Evolutionary conservation across 306 rosid genomes (phyloP).

Genomic region (Comarum palustre): DNA sequence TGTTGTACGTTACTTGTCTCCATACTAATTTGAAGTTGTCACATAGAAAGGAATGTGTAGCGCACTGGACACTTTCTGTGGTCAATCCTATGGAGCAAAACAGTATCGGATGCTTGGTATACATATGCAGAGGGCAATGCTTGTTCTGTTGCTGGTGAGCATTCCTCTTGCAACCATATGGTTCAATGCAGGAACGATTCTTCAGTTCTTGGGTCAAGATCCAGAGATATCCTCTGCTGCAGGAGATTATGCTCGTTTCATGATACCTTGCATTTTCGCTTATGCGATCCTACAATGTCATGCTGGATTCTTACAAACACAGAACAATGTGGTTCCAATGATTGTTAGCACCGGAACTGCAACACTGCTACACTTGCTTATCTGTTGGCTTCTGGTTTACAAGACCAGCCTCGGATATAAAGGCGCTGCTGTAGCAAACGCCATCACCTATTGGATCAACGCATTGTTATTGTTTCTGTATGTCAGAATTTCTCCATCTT

Average conservation of each 20-base stretch:
- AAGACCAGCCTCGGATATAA: conserved; percentile 30
- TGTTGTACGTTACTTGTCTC: no score
- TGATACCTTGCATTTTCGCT: conserved; percentile 40
- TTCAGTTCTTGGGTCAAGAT: conserved; percentile 33
- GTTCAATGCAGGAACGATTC: conserved; percentile 33
- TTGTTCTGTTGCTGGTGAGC: background rate
- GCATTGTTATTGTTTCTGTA: conserved; percentile 29
- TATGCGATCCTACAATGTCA: conserved; percentile 30
- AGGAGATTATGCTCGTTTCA: conserved; percentile 29
- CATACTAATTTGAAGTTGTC: no score
- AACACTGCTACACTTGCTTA: conserved; percentile 13
- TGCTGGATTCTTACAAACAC: conserved; percentile 33
- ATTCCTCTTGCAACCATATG: background rate
- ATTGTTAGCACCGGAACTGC: conserved; percentile 23
- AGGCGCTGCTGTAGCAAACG: conserved; percentile 38
- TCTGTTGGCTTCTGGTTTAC: conserved; percentile 38
- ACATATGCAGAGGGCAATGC: conserved; percentile 7
- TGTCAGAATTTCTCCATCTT: conserved; percentile 35
- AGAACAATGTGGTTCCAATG: conserved; percentile 36
- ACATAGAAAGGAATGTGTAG: background rate
- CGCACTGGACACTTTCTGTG: conserved; percentile 2
- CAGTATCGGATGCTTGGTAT: conserved; percentile 2
- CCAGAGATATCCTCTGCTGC: conserved; percentile 35
- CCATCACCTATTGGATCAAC: conserved; percentile 38
- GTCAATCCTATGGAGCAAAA: background rate